Base-by-base conservation (phyloP, 305 asterid genomes). In the Solanum hybrid region DNA sequence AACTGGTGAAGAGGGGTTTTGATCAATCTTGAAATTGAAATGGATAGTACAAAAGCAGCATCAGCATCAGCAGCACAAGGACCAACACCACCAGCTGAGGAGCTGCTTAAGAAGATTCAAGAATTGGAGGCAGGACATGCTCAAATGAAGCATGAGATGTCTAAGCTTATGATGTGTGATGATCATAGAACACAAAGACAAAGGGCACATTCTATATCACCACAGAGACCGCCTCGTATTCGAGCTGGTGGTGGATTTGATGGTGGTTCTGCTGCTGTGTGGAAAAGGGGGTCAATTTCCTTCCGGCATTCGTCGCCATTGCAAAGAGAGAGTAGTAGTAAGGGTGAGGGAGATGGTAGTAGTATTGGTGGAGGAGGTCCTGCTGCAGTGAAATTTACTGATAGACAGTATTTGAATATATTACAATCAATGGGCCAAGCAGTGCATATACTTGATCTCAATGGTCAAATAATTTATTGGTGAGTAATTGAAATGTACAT, bases 391-490 rank as follows among this genome's bases (percentile, higher is more conserved):
- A 94, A 93, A 88, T 93, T 95, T 60, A 94, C 94, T 12, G 99
- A 97, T 89, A 92, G 89, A 89, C 98, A 96, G 91, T 95, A 94
- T 93, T 89, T 95, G 94, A 95, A 94, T 88, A 95, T 96, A 93
- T 93, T 97, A 93, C 99, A 96, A 94, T 95, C 99, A 46, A 94
- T 97, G 98, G 98, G 96, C 51, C 99, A 96, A 86, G 86, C 99
- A 0, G 96, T 96, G 92, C 98, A 97, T 90, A 94, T 94, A 91
- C 90, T 91, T 91, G 98, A 94, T 93, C 93, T 90, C 38, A 85
- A 92, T 90, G 71, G 92, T 89, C 96, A 94, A 75, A 92, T 97
- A 79, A 93, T 96, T 90, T 97, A 97, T 94, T 97, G 99, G 99
- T 96, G 88, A 96, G 98, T 94, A 79, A 51, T 84, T 84, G 42